Base-by-base conservation (phyloP, 352 stramenopile genomes). In the Phytophthora constricta region DNA sequence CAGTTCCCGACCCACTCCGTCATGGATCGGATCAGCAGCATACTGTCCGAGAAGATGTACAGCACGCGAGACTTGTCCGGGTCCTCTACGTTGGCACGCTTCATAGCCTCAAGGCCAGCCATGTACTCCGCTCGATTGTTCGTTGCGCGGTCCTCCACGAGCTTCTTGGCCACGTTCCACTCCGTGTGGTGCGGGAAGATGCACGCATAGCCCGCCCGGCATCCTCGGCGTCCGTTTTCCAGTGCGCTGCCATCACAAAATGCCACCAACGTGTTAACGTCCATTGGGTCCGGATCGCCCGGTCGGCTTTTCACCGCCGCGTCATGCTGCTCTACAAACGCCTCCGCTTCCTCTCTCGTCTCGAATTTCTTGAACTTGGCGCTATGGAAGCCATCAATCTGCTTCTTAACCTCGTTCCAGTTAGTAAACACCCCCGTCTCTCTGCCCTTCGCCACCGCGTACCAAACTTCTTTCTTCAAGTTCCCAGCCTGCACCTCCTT, bases 21-120 rank as follows among this genome's bases (percentile, higher is more conserved):
- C 82, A 92, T 93, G 4, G 86, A 90, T 31, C 78, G 76, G 62
- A 93, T 92, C n/a, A 95, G 68, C 23, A 91, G 37, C 83, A 91
- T 89, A 37, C 80, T 91, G 54, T 92, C 82, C 4, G 83, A 89
- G 58, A 90, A 95, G 26, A 95, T 95, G 34, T 73, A 90, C 13
- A 95, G 73, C 59, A 77, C 52, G 9, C 61, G 61, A 7, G 46
- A 58, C 14, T 45, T 25, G 5, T 59, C 62, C 0, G 78, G 71
- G 23, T 93, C 68, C 58, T 90, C 71, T 7, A 77, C 2, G 47
- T 95, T 93, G 7, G 82, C 83, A 27, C 79, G 76, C 62, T 89
- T 88, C 68, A 95, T 81, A 0, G 62, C 80, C 62, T 90, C 70
- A 8, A 93, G 57, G 1, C 78, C 86, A 11, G 80, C 82, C 26